Evolutionary conservation across 768 basidiomycete species (phyloP).

Genomic region (Leccinum rimulosum): DNA sequence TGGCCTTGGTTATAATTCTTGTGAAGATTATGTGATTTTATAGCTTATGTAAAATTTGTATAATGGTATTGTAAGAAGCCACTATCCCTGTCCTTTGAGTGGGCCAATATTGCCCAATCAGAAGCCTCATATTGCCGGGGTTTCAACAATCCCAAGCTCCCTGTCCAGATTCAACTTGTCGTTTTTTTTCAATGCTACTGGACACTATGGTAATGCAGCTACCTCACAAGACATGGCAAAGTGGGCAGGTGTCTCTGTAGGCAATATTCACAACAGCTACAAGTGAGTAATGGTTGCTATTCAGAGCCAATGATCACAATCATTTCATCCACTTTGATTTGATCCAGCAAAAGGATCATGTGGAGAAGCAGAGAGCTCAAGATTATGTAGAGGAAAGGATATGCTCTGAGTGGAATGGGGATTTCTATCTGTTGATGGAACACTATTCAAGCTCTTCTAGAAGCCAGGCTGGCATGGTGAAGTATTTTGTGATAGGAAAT

Average conservation of each 20-base stretch:
- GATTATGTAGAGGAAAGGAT: neutral
- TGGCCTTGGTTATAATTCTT: too few relatives aligned
- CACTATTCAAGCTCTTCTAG: conserved; percentile 17
- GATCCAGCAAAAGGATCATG: neutral
- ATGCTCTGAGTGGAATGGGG: conserved; percentile 1
- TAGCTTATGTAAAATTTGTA: too few relatives aligned
- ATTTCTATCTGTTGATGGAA: conserved; percentile 14
- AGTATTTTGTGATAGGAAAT: conserved; percentile 13
- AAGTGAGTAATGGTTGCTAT: conserved; percentile 14
- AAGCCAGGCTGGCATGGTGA: conserved; percentile 21
- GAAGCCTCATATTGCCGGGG: too few relatives aligned
- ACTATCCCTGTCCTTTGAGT: too few relatives aligned
- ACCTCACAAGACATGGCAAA: conserved; percentile 20
- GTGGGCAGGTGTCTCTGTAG: conserved; percentile 18
- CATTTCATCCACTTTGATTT: conserved; percentile 3
- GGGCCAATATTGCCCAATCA: too few relatives aligned
- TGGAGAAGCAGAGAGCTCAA: neutral
- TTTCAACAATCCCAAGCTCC: conserved; percentile 22
- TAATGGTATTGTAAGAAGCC: too few relatives aligned
- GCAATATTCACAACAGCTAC: conserved; percentile 20
- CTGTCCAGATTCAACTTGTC: conserved; percentile 27
- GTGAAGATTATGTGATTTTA: too few relatives aligned
- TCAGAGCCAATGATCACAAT: conserved; percentile 11
- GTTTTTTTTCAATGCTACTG: conserved; percentile 26
- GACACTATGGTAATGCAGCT: conserved; percentile 20